A percentile compares a stretch with the other conserved stretches of the same genome.
phyloP scores from a whole-genome alignment of 2,329 filamentous ascomycete genomes.

The Diaporthe destruens region DNA sequence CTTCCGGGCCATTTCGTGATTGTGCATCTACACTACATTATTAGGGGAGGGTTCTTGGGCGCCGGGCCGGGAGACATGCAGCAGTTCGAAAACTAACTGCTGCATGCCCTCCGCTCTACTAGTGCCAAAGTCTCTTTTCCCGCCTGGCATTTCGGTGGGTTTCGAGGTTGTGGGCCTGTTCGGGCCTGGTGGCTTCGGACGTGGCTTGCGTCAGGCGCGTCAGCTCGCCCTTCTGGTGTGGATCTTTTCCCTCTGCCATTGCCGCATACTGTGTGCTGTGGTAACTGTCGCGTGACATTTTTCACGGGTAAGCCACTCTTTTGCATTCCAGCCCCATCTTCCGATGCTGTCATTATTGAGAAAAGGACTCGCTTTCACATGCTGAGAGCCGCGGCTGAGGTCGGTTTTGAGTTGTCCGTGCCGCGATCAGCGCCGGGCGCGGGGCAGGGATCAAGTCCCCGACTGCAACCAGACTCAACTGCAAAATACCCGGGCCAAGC shows the following conservation, averaged over 20 bases:
- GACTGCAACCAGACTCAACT: not conserved
- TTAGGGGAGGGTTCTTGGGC: not conserved
- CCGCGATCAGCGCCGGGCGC: slow-evolving; percentile 19
- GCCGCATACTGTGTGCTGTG: not conserved
- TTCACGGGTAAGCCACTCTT: not conserved
- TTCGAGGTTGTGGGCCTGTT: not conserved
- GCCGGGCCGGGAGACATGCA: slow-evolving; percentile 2
- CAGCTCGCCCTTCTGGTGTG: slow-evolving; percentile 3
- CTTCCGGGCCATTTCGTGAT: slow-evolving; percentile 24
- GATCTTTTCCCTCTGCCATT: not conserved
- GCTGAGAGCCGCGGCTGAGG: not conserved
- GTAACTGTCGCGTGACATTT: not conserved
- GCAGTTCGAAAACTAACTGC: slow-evolving; percentile 5
- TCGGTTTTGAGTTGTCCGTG: slow-evolving; percentile 1
- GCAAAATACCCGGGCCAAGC: slow-evolving; percentile 21
- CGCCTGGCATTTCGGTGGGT: slow-evolving; percentile 11
- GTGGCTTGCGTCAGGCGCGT: slow-evolving; percentile 26
- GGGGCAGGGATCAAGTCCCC: slow-evolving; percentile 2
- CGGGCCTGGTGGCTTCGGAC: not conserved
- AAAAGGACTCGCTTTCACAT: not conserved
- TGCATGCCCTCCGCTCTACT: not conserved
- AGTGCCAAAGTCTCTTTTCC: not conserved
- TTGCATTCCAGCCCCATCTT: not conserved
- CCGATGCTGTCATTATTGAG: not conserved
- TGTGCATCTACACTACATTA: slow-evolving; percentile 6